Evolutionary conservation across 208 protist genomes (phyloP), one percentile per base, ranked within the genome.

Genomic region (Herpetomonas tarakana): DNA sequence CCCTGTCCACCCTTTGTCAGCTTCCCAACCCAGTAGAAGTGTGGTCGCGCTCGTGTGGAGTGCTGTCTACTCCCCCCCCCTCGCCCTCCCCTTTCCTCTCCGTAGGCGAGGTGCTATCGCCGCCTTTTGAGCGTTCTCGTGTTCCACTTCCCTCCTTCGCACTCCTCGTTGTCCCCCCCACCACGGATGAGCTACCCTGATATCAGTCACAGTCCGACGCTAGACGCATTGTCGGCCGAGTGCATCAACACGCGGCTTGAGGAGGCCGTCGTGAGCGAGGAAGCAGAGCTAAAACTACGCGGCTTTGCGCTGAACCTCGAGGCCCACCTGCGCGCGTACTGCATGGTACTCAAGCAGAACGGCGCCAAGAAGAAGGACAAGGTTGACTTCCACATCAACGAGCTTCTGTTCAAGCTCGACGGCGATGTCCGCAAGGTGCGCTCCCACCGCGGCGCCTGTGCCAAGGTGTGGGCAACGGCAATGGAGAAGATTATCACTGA

Each of bases 401-500:
- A 41, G 14, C 35, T 41, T 6, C 6, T 41, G 6, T 41, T 41
- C 14, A 6, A 41, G 35, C 35, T 41, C 9, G 35, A 41, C 14
- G 35, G 35, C 35, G 35, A 41, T 41, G 35, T 41, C 35, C 14
- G 35, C 35, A 41, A 41, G 35, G 35, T 41, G 14, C 35, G 35
- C 35, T 18, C 9, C 14, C 9, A 14, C 35, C 9, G 9, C 35
- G 35, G 14, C 9, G 35, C 9, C 35, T 18, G 14, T 41, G 35
- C 35, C 14, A 6, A 14, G 6, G 6, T 41, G 14, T 41, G 35
- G 35, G 35, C 35, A 6, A 41, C 35, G 14, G 35, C 35, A 14
- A 41, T 41, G 35, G 35, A 41, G 35, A 41, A 41, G 35, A 41
- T 41, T 41, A 41, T 41, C 35, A 41, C 35, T 18, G 35, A 41